These are phyloP conservation scores for Phytopythium boreale DNA, from an alignment of 352 stramenopile species.

Conservation along the genomic window DNA sequence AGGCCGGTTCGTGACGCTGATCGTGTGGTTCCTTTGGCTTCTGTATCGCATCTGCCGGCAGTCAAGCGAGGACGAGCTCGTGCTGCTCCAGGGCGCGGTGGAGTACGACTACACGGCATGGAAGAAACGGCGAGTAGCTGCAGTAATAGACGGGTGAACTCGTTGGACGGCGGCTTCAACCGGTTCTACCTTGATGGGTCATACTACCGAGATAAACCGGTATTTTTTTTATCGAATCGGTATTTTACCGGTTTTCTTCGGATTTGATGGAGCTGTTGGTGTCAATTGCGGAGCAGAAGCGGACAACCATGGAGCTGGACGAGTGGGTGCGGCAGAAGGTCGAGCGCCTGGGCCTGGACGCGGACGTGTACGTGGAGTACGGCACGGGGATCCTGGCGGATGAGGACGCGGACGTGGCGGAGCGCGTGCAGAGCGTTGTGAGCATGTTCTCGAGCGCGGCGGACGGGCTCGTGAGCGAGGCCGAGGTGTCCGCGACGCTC, in stretches of 20 bases:
- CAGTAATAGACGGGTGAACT: not conserved
- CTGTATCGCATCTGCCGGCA: not conserved
- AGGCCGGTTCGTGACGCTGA: not conserved
- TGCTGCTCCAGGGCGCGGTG: conserved; percentile 6
- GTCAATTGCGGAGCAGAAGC: too few species aligned
- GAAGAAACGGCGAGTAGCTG: not conserved
- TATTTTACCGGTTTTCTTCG: not conserved
- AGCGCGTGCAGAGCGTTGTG: conserved; percentile 64
- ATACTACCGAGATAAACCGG: not conserved
- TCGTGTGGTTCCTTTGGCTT: not conserved
- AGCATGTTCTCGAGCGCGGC: conserved; percentile 58
- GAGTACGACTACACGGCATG: conserved; percentile 5
- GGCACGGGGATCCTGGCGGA: conserved; percentile 62
- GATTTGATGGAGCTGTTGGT: not conserved
- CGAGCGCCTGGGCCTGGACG: conserved; percentile 47
- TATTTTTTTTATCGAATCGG: not conserved
- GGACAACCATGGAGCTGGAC: conserved; percentile 33
- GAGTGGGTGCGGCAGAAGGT: conserved; percentile 62
- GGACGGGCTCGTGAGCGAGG: conserved; percentile 44
- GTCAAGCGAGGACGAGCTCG: conserved; percentile 4
- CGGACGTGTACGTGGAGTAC: conserved; percentile 81
- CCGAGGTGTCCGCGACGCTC: conserved; percentile 32
- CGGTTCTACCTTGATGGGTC: not conserved
- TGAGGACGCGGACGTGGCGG: conserved; percentile 64
- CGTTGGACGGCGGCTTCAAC: too few species aligned